Conservation (phyloP, 2,329 filamentous ascomycete genomes). For the Rutstroemia sp. region DNA sequence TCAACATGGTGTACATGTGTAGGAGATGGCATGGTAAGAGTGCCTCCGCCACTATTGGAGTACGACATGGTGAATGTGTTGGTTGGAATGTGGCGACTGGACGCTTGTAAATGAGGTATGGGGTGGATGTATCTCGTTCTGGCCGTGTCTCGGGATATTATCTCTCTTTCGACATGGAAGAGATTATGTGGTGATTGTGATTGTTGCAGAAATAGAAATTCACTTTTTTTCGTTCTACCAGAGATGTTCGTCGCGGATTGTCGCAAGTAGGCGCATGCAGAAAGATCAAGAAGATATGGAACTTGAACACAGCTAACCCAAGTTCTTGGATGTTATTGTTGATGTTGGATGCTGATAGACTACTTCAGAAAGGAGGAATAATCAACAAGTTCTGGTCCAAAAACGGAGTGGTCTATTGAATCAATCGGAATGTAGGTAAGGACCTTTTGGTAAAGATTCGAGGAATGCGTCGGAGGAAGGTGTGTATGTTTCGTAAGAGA, state of each 20-base stretch:
- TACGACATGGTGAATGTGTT: slow-evolving; percentile 43
- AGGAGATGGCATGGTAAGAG: slow-evolving; percentile 79
- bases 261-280: neutral
- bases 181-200: neutral
- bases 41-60: slow-evolving; percentile 59
- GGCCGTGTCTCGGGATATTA: slow-evolving; percentile 4
- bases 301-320: neutral
- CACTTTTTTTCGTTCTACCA: neutral
- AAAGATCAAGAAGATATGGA: neutral
- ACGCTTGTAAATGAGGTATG: slow-evolving; percentile 3
- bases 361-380: slow-evolving; percentile 3
- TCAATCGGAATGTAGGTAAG: slow-evolving; percentile 5
- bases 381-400: slow-evolving; percentile 5
- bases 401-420: slow-evolving; percentile 3
- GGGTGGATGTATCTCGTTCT: neutral
- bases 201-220: slow-evolving; percentile 7
- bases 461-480: neutral
- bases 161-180: slow-evolving; percentile 8
- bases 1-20: slow-evolving; percentile 78
- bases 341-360: slow-evolving; percentile 43
- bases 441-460: neutral
- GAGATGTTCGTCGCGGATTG: neutral
- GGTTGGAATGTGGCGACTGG: slow-evolving; percentile 20
- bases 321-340: slow-evolving; percentile 3
- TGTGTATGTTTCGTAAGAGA: too few species aligned